Percentiles rank a stretch among this genome's conserved stretches.
These are phyloP conservation scores for Sphaerobolus stellatus DNA, from an alignment of 1,284 basidiomycete species.

Conservation along the genomic window DNA sequence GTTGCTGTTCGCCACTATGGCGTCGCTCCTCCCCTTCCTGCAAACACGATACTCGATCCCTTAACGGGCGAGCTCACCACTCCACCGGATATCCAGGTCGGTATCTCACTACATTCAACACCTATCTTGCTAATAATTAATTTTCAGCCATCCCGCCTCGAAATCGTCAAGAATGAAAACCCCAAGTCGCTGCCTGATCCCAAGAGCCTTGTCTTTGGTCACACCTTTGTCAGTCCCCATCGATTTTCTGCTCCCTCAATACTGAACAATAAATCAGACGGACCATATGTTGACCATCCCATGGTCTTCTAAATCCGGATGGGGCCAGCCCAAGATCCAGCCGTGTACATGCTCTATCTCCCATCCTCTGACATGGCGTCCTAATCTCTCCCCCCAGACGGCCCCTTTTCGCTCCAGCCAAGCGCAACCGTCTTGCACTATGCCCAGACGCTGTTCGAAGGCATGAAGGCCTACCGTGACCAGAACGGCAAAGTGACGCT, in stretches of 20 bases:
- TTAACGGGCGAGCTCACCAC: constrained; percentile 46
- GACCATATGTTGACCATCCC: constrained; percentile 92
- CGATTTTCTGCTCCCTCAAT: not conserved
- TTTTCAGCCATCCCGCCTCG: constrained; percentile 45
- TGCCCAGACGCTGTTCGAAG: constrained; percentile 89
- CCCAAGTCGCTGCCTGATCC: constrained; percentile 55
- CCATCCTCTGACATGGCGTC: constrained; percentile 1
- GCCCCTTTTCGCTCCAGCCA: constrained; percentile 75
- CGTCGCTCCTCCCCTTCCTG: no score
- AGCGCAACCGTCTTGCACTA: constrained; percentile 92
- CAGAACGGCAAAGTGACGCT: constrained; percentile 77
- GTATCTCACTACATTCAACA: constrained; percentile 16
- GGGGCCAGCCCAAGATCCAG: constrained; percentile 81
- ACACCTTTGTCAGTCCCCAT: constrained; percentile 65
- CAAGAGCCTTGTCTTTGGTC: constrained; percentile 62
- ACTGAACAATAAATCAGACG: constrained; percentile 43
- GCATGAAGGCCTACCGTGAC: constrained; percentile 93
- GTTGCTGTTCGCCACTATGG: not conserved
- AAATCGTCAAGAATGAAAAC: constrained; percentile 48
- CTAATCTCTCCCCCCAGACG: constrained; percentile 48
- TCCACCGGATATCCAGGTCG: constrained; percentile 45
- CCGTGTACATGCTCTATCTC: constrained; percentile 58
- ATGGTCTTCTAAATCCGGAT: constrained; percentile 74
- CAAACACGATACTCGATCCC: constrained; percentile 30
- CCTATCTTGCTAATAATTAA: not conserved